Conservation (phyloP, 2,329 filamentous ascomycete genomes). For the Emmonsiellopsis sp. region DNA sequence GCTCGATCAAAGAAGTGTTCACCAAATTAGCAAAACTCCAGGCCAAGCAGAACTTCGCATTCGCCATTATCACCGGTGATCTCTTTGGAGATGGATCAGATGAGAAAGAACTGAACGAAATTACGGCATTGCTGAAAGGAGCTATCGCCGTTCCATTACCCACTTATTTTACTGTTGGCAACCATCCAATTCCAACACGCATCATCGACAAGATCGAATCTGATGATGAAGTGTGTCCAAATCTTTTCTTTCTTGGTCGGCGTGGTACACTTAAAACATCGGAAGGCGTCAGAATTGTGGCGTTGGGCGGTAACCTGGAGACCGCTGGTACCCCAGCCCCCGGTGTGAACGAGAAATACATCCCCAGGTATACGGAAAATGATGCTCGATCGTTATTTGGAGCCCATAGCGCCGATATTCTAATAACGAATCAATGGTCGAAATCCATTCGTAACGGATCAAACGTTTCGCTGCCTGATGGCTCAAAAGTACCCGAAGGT, state of each 20-base stretch:
- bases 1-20: slow-evolving; percentile 66
- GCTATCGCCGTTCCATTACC: slow-evolving; percentile 65
- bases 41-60: slow-evolving; percentile 76
- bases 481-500: slow-evolving; percentile 42
- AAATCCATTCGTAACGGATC: slow-evolving; percentile 61
- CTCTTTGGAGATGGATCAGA: slow-evolving; percentile 55
- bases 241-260: slow-evolving; percentile 83
- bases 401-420: slow-evolving; percentile 71
- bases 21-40: slow-evolving; percentile 73
- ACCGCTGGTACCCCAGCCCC: slow-evolving; percentile 38
- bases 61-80: slow-evolving; percentile 77
- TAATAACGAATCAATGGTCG: slow-evolving; percentile 84
- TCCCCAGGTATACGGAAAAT: slow-evolving; percentile 66
- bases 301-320: slow-evolving; percentile 64
- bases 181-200: slow-evolving; percentile 57
- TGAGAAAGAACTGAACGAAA: slow-evolving; percentile 46
- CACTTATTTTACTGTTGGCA: slow-evolving; percentile 84
- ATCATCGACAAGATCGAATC: slow-evolving; percentile 66
- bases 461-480: slow-evolving; percentile 50
- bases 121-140: slow-evolving; percentile 62
- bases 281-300: slow-evolving; percentile 80
- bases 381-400: slow-evolving; percentile 70
- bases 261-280: slow-evolving; percentile 80
- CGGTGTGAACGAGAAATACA: slow-evolving; percentile 53
- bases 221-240: slow-evolving; percentile 71